A percentile compares a stretch with the other conserved stretches of the same genome.
These are phyloP conservation scores for Taphrina populina DNA, from an alignment of 1,139 yeast genomes.

Conservation along the genomic window DNA sequence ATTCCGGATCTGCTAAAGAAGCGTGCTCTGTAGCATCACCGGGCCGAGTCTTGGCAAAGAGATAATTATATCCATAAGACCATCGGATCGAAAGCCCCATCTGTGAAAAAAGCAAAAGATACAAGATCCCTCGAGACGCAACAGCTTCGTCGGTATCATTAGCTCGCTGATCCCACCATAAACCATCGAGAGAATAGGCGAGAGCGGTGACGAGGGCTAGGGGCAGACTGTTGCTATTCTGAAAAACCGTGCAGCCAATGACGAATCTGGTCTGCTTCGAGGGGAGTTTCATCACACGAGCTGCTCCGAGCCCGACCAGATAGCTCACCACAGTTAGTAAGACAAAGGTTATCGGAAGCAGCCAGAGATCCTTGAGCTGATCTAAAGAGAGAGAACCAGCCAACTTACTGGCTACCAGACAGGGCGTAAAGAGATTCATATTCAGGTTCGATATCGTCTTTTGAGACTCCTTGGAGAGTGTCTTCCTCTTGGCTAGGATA, in stretches of 20 bases:
- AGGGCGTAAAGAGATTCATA: constrained; percentile 80
- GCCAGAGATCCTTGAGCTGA: constrained; percentile 65
- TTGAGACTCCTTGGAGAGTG: constrained; percentile 47
- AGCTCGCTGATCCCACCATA: constrained; percentile 70
- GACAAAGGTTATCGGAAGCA: constrained; percentile 71
- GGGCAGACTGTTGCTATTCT: constrained; percentile 49
- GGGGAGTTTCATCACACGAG: constrained; percentile 54
- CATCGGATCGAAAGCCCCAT: constrained; percentile 79
- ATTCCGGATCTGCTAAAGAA: constrained; percentile 22
- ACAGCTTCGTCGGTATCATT: constrained; percentile 67
- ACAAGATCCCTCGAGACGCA: constrained; percentile 76
- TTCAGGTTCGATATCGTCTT: constrained; percentile 65
- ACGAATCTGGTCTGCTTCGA: constrained; percentile 72
- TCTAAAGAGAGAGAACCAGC: constrained; percentile 69
- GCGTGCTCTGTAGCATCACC: constrained; percentile 29
- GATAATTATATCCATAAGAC: constrained; percentile 88
- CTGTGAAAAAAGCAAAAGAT: constrained; percentile 76
- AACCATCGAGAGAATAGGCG: constrained; percentile 44
- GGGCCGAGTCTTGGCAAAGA: constrained; percentile 46
- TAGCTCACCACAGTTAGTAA: constrained; percentile 64
- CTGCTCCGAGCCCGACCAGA: constrained; percentile 54
- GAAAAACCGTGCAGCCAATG: constrained; percentile 86
- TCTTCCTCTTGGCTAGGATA: constrained; percentile 22
- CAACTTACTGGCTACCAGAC: constrained; percentile 72
- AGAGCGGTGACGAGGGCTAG: constrained; percentile 35